A percentile compares a stretch with the other conserved stretches of the same genome.
Conservation (phyloP, 1,284 basidiomycete species). For the Sporisorium reilianum region DNA sequence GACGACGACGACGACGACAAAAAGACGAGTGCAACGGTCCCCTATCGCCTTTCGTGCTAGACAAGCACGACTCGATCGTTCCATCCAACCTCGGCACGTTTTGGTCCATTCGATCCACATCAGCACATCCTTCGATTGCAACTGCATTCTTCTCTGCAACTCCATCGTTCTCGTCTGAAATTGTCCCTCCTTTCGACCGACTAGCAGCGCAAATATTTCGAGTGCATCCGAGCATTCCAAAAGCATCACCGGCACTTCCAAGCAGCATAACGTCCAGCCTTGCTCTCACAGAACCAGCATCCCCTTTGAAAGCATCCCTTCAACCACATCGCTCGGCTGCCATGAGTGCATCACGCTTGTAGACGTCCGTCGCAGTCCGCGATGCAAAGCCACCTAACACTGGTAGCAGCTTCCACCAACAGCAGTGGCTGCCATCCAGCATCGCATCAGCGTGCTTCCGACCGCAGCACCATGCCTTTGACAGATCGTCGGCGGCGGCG, state of each 20-base stretch:
- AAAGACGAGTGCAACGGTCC: neutral
- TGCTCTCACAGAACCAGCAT: neutral
- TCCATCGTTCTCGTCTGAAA: neutral
- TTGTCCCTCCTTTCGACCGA: neutral
- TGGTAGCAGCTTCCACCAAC: neutral
- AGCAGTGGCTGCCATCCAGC: neutral
- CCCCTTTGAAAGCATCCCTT: neutral
- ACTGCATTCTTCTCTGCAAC: neutral
- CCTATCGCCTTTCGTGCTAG: no score
- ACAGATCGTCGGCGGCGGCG: constrained; percentile 2
- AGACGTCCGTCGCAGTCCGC: constrained; percentile 18
- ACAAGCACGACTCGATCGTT: no score
- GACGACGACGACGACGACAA: no score
- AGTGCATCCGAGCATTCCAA: no score
- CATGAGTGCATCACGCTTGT: constrained; percentile 30
- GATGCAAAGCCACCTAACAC: neutral
- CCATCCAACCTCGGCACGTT: no score
- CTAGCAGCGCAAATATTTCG: neutral
- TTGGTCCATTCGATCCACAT: no score
- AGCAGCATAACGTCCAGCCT: neutral
- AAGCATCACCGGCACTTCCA: constrained; percentile 8
- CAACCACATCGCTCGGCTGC: neutral
- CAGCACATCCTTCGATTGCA: neutral
- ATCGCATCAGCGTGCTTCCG: neutral
- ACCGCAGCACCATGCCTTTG: neutral